phyloP scores from a whole-genome alignment of 2,329 filamentous ascomycete species.

The Claviceps cyperi region DNA sequence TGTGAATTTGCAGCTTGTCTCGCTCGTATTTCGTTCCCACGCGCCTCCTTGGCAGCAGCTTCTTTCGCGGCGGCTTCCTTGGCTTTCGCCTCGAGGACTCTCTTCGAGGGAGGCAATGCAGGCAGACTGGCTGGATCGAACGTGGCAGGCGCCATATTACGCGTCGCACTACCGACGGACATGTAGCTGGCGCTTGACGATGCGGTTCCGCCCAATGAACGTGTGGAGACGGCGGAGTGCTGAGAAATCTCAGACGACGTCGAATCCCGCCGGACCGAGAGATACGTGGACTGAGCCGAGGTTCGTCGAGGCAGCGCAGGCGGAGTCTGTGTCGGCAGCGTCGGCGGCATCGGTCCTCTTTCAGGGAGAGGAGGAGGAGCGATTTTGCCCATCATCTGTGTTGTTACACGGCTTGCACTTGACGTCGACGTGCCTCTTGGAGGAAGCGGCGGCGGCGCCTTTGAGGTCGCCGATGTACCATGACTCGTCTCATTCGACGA shows the following conservation, averaged over 20 bases:
- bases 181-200: conserved; percentile 35
- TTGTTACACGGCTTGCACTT: conserved; percentile 2
- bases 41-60: background rate
- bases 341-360: conserved; percentile 14
- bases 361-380: conserved; percentile 21
- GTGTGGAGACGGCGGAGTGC: conserved; percentile 36
- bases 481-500: conserved; percentile 18
- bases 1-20: conserved; percentile 4
- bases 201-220: conserved; percentile 31
- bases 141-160: conserved; percentile 38
- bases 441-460: conserved; percentile 22
- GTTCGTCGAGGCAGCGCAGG: conserved; percentile 35
- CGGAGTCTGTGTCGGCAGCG: conserved; percentile 24
- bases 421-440: conserved; percentile 14
- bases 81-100: conserved; percentile 36
- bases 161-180: conserved; percentile 26
- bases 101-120: conserved; percentile 38
- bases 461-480: conserved; percentile 24
- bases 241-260: conserved; percentile 43
- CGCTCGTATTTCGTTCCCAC: conserved; percentile 5
- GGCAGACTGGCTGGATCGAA: conserved; percentile 43
- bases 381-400: conserved; percentile 8
- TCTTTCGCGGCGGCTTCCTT: conserved; percentile 12
- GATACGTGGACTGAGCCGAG: conserved; percentile 24
- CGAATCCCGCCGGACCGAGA: conserved; percentile 35